Evolutionary conservation across 805 yeast genomes (phyloP).

Genomic region (Ogataea parapolymorpha): DNA sequence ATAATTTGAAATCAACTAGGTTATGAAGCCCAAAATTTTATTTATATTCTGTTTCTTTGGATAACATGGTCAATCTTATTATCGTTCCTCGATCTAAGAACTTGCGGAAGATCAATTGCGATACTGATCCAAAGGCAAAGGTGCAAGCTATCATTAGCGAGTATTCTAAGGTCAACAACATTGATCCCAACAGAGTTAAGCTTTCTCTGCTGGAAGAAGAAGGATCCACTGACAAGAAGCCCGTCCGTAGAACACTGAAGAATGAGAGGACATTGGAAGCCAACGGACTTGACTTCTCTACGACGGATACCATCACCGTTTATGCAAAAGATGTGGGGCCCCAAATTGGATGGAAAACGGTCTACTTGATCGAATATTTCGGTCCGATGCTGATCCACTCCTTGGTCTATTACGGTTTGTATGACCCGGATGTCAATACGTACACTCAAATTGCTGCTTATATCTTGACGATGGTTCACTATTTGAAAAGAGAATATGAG

Average conservation of each 20-base stretch:
- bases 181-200: constrained; percentile 52
- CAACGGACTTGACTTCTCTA: constrained; percentile 38
- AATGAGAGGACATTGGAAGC: constrained; percentile 41
- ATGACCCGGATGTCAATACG: constrained; percentile 40
- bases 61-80: constrained; percentile 42
- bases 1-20: constrained; percentile 1
- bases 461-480: constrained; percentile 65
- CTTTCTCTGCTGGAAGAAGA: constrained; percentile 39
- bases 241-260: constrained; percentile 43
- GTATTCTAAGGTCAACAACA: constrained; percentile 38
- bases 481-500: constrained; percentile 83
- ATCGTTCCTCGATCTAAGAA: constrained; percentile 61
- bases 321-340: constrained; percentile 88
- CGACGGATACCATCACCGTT: constrained; percentile 40
- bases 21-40: constrained; percentile 14
- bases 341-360: constrained; percentile 89
- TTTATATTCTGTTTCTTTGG: not conserved
- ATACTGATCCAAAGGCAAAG: constrained; percentile 35
- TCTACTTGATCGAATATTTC: constrained; percentile 80
- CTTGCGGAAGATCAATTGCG: constrained; percentile 46
- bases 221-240: constrained; percentile 29
- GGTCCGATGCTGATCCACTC: constrained; percentile 88
- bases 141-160: constrained; percentile 37
- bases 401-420: constrained; percentile 49
- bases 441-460: constrained; percentile 53